These are phyloP conservation scores for Auriscalpium vulgare DNA, from an alignment of 768 basidiomycete genomes.

Conservation along the genomic window DNA sequence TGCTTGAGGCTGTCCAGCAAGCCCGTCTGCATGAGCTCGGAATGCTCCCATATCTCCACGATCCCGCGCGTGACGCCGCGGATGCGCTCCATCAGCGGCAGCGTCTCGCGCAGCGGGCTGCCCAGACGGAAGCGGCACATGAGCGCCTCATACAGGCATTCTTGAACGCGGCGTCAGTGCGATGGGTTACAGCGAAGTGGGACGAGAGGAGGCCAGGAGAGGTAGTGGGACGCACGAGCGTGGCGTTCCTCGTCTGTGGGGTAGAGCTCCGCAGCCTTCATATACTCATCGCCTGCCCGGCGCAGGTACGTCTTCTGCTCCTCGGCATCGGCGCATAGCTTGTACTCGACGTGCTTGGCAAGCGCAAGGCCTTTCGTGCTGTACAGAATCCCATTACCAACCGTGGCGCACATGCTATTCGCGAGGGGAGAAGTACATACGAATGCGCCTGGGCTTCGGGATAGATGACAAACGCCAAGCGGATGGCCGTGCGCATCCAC, in stretches of 20 bases:
- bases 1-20: not conserved
- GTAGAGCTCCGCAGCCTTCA: not conserved
- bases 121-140: not conserved
- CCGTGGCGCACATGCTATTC: not conserved
- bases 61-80: not conserved
- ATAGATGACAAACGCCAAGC: not conserved
- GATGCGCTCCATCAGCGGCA: not conserved
- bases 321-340: not conserved
- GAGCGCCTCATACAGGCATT: not conserved
- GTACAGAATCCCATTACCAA: not conserved
- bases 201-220: not conserved
- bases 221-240: not conserved
- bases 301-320: not conserved
- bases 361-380: not conserved
- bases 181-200: not conserved
- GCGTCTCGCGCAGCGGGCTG: not conserved
- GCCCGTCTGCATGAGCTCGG: not conserved
- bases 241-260: not conserved
- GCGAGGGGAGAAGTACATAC: not conserved
- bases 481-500: not conserved
- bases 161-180: not conserved
- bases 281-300: not conserved
- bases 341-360: not conserved
- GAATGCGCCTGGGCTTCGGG: not conserved
- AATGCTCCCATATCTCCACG: conserved; percentile 1